phyloP scores from a whole-genome alignment of 148 eudicot genomes.

The Camellia lanceoleosa region DNA sequence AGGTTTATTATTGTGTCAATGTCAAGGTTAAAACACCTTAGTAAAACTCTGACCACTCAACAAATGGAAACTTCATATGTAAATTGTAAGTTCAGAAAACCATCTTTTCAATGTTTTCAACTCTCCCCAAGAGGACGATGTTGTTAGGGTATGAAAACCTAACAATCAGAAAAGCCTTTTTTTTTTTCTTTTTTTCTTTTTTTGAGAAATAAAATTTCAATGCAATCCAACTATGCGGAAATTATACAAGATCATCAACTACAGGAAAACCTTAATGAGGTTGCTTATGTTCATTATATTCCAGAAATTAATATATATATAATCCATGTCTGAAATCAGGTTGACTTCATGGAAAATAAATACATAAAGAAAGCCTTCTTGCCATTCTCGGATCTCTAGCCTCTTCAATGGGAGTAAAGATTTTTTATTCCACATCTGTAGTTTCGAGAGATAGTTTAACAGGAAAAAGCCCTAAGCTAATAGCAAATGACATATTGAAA shows the following conservation, averaged over 20 bases:
- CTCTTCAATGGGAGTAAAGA: constrained; percentile 67
- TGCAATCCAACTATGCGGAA: neutral
- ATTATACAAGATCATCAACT: neutral
- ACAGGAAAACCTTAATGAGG: neutral
- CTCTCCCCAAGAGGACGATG: neutral
- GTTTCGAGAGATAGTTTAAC: constrained; percentile 61
- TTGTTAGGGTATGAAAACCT: neutral
- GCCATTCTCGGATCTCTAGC: constrained; percentile 59
- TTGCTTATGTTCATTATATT: neutral
- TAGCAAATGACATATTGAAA: constrained; percentile 61
- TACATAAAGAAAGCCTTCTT: constrained; percentile 41
- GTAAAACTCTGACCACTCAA: neutral
- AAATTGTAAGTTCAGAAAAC: neutral
- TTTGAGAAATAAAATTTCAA: neutral
- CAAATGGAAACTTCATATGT: neutral
- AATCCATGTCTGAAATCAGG: no score
- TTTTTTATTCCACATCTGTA: constrained; percentile 81
- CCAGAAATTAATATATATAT: neutral
- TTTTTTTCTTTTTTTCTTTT: neutral
- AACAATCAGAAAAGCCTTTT: neutral
- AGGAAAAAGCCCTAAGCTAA: constrained; percentile 92
- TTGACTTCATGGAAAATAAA: neutral
- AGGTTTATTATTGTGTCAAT: neutral
- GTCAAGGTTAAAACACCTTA: neutral
- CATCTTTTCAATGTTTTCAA: neutral